Conservation (phyloP, 2,329 filamentous ascomycete genomes). For the Fusarium sp. region DNA sequence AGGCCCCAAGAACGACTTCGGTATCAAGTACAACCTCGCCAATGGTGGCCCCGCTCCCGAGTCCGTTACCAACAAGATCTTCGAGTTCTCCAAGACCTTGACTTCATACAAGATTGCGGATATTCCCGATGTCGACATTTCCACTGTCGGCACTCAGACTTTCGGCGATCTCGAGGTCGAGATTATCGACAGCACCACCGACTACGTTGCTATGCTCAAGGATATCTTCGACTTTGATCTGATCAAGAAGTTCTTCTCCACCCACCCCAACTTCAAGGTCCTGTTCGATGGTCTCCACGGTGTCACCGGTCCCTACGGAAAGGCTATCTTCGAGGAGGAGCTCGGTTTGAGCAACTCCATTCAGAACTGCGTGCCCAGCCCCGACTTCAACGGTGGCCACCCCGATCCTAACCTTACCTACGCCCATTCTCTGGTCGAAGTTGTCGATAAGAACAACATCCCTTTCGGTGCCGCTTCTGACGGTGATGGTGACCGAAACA, state of each 20-base stretch:
- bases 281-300: conserved; percentile 95
- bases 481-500: conserved; percentile 98
- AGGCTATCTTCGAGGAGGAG: conserved; percentile 94
- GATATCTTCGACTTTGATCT: conserved; percentile 98
- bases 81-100: conserved; percentile 87
- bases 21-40: conserved; percentile 99
- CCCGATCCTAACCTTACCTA: conserved; percentile 98
- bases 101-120: conserved; percentile 92
- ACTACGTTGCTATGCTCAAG: conserved; percentile 96
- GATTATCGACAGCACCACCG: conserved; percentile 90
- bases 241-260: conserved; percentile 91
- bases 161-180: conserved; percentile 93
- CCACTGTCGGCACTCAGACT: conserved; percentile 82
- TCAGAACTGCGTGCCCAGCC: conserved; percentile 91
- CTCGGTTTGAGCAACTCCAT: conserved; percentile 82
- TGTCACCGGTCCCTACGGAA: conserved; percentile 95
- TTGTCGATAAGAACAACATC: conserved; percentile 89
- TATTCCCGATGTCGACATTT: conserved; percentile 87
- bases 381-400: conserved; percentile 97
- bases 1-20: conserved; percentile 95
- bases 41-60: conserved; percentile 97
- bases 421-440: conserved; percentile 92
- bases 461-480: conserved; percentile 97
- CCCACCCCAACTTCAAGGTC: conserved; percentile 93
- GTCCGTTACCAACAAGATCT: conserved; percentile 98